These are phyloP conservation scores for Fusarium lyarnte DNA, from an alignment of 2,329 filamentous ascomycete species.

Conservation along the genomic window DNA sequence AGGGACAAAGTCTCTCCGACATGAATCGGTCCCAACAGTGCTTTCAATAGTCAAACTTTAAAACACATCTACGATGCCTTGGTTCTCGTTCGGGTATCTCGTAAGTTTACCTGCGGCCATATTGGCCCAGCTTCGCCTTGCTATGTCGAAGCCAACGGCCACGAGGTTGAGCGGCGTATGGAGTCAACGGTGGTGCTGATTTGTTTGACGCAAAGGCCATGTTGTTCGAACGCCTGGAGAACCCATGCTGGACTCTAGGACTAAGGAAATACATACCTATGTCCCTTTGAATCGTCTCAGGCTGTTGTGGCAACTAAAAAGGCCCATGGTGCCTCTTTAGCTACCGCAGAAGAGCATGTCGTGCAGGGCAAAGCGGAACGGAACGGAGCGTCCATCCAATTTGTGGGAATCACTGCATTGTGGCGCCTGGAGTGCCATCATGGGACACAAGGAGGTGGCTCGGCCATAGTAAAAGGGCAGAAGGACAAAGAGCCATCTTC, in stretches of 20 bases:
- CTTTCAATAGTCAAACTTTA: conserved; percentile 20
- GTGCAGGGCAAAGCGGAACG: background rate
- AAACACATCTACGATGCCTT: conserved; percentile 7
- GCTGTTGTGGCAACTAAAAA: background rate
- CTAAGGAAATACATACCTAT: background rate
- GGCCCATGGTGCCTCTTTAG: background rate
- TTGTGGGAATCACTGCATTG: background rate
- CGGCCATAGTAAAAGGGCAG: background rate
- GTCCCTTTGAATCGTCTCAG: background rate
- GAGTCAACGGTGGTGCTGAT: background rate
- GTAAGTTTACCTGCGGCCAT: background rate
- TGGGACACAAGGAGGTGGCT: background rate
- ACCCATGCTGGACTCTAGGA: background rate
- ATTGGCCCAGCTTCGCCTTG: background rate
- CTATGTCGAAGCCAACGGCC: conserved; percentile 2
- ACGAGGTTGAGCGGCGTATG: background rate
- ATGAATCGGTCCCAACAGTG: background rate
- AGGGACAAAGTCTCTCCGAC: conserved; percentile 3
- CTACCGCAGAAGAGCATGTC: background rate
- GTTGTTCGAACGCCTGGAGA: background rate
- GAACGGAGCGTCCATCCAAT: conserved; percentile 1
- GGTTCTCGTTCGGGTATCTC: background rate
- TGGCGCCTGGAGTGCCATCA: conserved; percentile 1
- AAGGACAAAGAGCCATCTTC: background rate
- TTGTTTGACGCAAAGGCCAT: background rate